Percentiles rank a stretch among this genome's conserved stretches.
Evolutionary conservation across 495 filamentous ascomycete genomes (phyloP).

Genomic region (Hypoxylon fragiforme): DNA sequence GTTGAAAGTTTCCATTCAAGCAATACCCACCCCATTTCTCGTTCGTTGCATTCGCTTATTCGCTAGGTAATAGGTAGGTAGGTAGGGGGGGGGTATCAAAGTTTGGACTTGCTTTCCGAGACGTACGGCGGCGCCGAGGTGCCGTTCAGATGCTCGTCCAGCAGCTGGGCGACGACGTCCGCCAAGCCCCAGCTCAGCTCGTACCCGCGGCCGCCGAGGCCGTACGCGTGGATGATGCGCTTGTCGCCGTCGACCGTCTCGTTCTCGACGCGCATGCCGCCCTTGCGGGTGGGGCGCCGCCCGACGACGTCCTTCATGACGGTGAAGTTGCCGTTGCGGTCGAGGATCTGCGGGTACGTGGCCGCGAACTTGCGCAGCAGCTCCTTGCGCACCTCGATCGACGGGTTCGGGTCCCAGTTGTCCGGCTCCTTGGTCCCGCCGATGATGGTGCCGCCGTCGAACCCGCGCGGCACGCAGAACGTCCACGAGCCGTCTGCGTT

Average conservation of each 20-base stretch:
- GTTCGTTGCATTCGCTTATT: too few relatives aligned
- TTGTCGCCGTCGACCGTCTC: conserved; percentile 39
- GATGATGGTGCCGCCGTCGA: conserved; percentile 63
- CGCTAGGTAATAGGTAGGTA: too few relatives aligned
- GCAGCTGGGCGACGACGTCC: conserved; percentile 41
- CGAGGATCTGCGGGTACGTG: conserved; percentile 46
- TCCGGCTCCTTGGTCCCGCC: conserved; percentile 65
- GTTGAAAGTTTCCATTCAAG: too few relatives aligned
- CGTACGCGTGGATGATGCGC: conserved; percentile 64
- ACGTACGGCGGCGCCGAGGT: too few relatives aligned
- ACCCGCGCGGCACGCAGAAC: conserved; percentile 62
- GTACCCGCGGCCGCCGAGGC: conserved; percentile 63
- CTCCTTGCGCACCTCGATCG: conserved; percentile 46
- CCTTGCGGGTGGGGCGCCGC: conserved; percentile 46
- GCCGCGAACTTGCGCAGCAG: conserved; percentile 48
- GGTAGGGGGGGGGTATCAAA: too few relatives aligned
- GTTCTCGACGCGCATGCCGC: conserved; percentile 49
- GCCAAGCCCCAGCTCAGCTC: conserved; percentile 55
- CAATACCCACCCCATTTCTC: too few relatives aligned
- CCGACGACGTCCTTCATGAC: conserved; percentile 51
- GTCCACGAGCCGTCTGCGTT: conserved; percentile 62
- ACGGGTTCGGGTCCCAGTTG: conserved; percentile 57
- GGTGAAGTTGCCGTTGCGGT: conserved; percentile 34
- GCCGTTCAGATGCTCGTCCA: conserved; percentile 30
- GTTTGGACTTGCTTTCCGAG: conserved; percentile 5